Conservation (phyloP, 352 stramenopile species). For the Phytophthora foliorum region DNA sequence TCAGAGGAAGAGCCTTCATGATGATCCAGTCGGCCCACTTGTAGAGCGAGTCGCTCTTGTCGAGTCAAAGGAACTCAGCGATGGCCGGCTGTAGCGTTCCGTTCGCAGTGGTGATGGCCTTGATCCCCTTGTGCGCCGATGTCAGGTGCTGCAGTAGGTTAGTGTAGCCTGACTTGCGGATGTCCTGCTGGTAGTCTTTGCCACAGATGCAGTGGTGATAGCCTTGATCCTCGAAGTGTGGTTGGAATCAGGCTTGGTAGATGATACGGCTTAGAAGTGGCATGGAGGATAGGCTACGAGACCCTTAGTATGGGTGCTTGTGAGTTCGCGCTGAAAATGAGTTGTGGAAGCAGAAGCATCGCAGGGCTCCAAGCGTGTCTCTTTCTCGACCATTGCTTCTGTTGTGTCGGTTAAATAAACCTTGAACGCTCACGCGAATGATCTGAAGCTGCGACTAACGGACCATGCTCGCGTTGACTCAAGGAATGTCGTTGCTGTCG, state of each 20-base stretch:
- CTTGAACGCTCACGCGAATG: not conserved
- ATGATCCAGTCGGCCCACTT: not conserved
- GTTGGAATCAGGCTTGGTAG: slow-evolving; percentile 12
- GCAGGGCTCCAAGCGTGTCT: not conserved
- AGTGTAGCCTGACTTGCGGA: not conserved
- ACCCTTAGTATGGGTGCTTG: too few species aligned
- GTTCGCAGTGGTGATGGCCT: not conserved
- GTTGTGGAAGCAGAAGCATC: not conserved
- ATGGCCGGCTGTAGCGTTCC: not conserved
- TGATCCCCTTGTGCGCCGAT: not conserved
- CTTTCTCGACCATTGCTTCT: not conserved
- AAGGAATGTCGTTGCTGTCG: not conserved
- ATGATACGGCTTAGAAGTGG: not conserved
- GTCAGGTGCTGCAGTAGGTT: not conserved
- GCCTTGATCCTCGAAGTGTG: not conserved
- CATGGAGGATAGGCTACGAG: not conserved
- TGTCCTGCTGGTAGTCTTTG: slow-evolving; percentile 3
- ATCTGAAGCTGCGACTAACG: not conserved
- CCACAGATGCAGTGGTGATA: slow-evolving; percentile 9
- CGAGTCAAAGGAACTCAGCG: not conserved
- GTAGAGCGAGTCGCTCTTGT: not conserved
- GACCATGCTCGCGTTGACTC: too few species aligned
- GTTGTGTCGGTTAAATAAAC: not conserved
- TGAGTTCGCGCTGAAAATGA: not conserved
- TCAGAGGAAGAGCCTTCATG: not conserved